A percentile compares a stretch with the other conserved stretches of the same genome.
phyloP scores from a whole-genome alignment of 2,329 filamentous ascomycete species.

The Fusarium heterosporum region DNA sequence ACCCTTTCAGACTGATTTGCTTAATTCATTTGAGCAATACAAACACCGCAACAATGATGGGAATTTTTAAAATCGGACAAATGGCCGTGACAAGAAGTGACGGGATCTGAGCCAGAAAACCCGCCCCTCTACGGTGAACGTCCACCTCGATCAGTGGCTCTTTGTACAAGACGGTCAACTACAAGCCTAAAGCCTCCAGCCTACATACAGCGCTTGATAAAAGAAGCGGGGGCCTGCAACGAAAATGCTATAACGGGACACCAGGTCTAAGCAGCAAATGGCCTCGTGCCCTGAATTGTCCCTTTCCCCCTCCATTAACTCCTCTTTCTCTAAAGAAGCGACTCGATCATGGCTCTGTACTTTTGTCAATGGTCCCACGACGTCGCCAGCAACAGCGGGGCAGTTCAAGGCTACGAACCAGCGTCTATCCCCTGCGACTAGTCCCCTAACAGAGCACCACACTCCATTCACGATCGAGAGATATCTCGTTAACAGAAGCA shows the following conservation, averaged over 20 bases:
- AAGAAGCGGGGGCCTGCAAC: constrained; percentile 35
- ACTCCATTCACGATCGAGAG: background rate
- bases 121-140: constrained; percentile 35
- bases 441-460: constrained; percentile 4
- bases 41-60: constrained; percentile 5
- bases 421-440: constrained; percentile 10
- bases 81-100: constrained; percentile 30
- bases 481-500: constrained; percentile 6
- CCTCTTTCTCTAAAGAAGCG: constrained; percentile 13
- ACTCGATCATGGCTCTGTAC: constrained; percentile 8
- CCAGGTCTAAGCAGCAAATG: constrained; percentile 17
- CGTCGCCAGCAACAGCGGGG: constrained; percentile 25
- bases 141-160: constrained; percentile 37
- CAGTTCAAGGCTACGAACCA: background rate
- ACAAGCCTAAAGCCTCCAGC: constrained; percentile 5
- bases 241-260: constrained; percentile 1
- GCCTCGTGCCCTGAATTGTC: constrained; percentile 12
- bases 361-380: constrained; percentile 29
- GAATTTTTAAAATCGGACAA: constrained; percentile 27
- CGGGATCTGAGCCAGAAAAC: constrained; percentile 27
- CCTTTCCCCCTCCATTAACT: constrained; percentile 1
- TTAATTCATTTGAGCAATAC: background rate
- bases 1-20: background rate
- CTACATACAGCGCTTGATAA: constrained; percentile 9
- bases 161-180: constrained; percentile 37